These are phyloP conservation scores for Daldinia bambusicola DNA, from an alignment of 495 filamentous ascomycete species.

Conservation along the genomic window DNA sequence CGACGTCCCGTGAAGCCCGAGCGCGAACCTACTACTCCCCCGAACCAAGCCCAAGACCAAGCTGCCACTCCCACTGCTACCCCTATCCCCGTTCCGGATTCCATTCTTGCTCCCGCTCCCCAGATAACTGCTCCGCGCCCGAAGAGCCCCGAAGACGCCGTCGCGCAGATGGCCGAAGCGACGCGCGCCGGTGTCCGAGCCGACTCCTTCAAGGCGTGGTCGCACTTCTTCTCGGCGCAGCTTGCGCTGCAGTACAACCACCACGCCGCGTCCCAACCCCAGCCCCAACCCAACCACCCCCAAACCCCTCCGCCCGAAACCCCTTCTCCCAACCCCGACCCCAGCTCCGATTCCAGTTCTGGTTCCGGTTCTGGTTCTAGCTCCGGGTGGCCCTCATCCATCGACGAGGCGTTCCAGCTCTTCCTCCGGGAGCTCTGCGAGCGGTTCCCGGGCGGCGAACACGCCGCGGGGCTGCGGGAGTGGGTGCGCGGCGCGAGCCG, in stretches of 20 bases:
- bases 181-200: neutral
- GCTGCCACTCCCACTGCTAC: too few relatives aligned
- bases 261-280: too few relatives aligned
- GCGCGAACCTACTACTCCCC: too few relatives aligned
- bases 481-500: neutral
- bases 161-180: neutral
- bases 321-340: too few relatives aligned
- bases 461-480: neutral
- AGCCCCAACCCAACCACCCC: too few relatives aligned
- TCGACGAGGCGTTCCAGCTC: neutral
- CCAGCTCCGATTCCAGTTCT: too few relatives aligned
- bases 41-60: neutral
- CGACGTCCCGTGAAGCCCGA: neutral
- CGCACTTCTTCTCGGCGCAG: constrained; percentile 1
- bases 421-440: neutral
- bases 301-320: too few relatives aligned
- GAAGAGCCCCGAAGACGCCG: neutral
- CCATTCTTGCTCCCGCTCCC: neutral
- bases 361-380: too few relatives aligned
- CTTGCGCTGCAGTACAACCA: neutral
- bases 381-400: neutral
- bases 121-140: neutral
- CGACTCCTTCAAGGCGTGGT: neutral
- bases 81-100: too few relatives aligned
- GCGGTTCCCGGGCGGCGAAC: constrained; percentile 2